Percentiles rank a stretch among this genome's conserved stretches.
These are phyloP conservation scores for Fistulifera pelliculosa DNA, from an alignment of 108 stramenopile species.

Conservation along the genomic window DNA sequence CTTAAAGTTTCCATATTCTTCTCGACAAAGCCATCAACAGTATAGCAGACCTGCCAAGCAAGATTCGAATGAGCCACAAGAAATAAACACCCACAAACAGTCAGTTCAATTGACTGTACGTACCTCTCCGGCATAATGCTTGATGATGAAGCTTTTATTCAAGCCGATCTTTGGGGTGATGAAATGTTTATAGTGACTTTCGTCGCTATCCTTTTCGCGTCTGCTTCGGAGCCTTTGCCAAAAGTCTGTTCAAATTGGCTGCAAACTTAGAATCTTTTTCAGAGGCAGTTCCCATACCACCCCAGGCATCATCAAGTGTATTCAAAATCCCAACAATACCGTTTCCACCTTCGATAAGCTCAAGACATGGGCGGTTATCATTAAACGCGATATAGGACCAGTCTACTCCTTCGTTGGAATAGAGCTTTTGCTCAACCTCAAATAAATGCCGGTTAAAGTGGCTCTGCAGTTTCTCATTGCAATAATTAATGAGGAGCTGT, in stretches of 20 bases:
- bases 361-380: conserved; percentile 95
- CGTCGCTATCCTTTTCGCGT: conserved; percentile 27
- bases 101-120: conserved; percentile 3
- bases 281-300: conserved; percentile 72
- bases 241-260: conserved; percentile 71
- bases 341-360: conserved; percentile 86
- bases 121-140: conserved; percentile 93
- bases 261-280: conserved; percentile 89
- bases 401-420: conserved; percentile 90
- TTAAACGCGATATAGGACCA: conserved; percentile 96
- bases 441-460: conserved; percentile 96
- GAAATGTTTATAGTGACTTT: conserved; percentile 58
- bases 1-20: conserved; percentile 89
- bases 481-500: conserved; percentile 94
- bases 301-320: conserved; percentile 85
- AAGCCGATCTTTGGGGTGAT: conserved; percentile 84
- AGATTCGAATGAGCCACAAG: not conserved
- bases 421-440: conserved; percentile 90
- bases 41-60: conserved; percentile 52
- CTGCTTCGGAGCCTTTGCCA: conserved; percentile 21
- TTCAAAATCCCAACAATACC: conserved; percentile 67
- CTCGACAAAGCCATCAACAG: conserved; percentile 81
- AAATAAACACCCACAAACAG: not conserved
- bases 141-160: conserved; percentile 80
- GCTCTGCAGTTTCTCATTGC: conserved; percentile 88